phyloP scores from a whole-genome alignment of 805 yeast species.

The Phaffomyces antillensis region DNA sequence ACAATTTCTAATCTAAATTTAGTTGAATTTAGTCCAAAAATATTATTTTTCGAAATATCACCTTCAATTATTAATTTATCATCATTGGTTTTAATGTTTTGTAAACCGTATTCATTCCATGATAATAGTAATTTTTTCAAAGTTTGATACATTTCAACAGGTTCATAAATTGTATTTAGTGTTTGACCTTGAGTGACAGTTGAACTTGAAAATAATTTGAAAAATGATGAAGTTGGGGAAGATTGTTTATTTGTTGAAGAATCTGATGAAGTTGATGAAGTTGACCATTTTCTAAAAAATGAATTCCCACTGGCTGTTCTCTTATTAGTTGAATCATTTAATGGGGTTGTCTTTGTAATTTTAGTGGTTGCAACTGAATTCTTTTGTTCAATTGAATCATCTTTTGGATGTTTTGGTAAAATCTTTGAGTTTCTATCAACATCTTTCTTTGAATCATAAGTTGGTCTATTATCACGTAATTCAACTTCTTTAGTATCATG shows the following conservation, averaged over 20 bases:
- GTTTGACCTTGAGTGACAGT: conserved; percentile 15
- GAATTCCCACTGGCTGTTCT: conserved; percentile 17
- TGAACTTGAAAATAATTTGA: conserved; percentile 26
- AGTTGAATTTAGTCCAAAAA: conserved; percentile 57
- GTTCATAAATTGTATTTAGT: conserved; percentile 26
- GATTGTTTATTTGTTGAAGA: conserved; percentile 17
- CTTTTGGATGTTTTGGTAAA: conserved; percentile 9
- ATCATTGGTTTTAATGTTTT: conserved; percentile 41
- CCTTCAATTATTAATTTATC: conserved; percentile 46
- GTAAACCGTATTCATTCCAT: conserved; percentile 69
- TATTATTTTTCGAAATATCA: conserved; percentile 51
- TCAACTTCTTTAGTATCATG: conserved; percentile 3
- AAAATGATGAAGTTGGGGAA: conserved; percentile 19
- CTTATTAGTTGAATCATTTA: conserved; percentile 20
- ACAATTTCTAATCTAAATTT: conserved; percentile 50
- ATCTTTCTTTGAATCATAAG: conserved; percentile 3
- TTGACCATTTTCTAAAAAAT: conserved; percentile 24
- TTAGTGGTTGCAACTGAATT: conserved; percentile 13
- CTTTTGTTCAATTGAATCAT: conserved; percentile 7
- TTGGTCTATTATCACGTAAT: background rate
- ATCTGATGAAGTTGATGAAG: conserved; percentile 13
- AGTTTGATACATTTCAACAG: conserved; percentile 57
- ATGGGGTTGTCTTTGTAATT: conserved; percentile 7
- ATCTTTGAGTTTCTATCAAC: conserved; percentile 13
- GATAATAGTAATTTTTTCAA: conserved; percentile 52